These are phyloP conservation scores for Xylaria telfairii DNA, from an alignment of 495 filamentous ascomycete species.

Conservation along the genomic window DNA sequence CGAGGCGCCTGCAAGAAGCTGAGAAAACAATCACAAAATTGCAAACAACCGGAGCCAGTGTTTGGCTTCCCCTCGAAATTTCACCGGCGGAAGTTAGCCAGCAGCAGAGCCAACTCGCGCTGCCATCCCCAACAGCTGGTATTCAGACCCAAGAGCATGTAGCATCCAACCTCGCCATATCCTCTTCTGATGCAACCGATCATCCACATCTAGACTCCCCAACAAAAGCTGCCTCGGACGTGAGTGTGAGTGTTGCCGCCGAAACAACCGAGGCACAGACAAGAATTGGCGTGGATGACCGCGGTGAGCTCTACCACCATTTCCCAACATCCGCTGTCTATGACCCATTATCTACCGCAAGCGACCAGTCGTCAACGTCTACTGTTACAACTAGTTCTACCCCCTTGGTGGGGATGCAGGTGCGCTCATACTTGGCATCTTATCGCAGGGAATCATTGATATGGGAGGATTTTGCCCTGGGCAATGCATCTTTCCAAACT, in stretches of 20 bases:
- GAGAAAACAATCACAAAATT: not conserved
- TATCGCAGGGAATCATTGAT: not conserved
- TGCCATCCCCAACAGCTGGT: not conserved
- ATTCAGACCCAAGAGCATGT: not conserved
- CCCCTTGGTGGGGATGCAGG: not conserved
- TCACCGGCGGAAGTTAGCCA: not conserved
- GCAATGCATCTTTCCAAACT: not conserved
- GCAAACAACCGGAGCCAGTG: not conserved
- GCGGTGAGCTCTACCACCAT: not conserved
- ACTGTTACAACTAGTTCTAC: not conserved
- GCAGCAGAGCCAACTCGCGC: not conserved
- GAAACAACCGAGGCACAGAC: not conserved
- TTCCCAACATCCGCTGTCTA: not conserved
- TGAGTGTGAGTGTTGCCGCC: not conserved
- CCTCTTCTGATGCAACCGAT: not conserved
- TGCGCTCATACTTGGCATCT: not conserved
- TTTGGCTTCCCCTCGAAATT: not conserved
- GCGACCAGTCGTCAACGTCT: not conserved
- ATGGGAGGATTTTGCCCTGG: not conserved
- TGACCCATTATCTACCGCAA: not conserved
- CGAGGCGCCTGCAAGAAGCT: not conserved
- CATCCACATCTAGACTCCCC: not conserved
- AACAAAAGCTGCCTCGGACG: not conserved
- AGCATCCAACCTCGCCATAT: not conserved
- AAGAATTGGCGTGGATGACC: not conserved